Conservation (phyloP, 352 stramenopile genomes). For the Phytophthora syringae region DNA sequence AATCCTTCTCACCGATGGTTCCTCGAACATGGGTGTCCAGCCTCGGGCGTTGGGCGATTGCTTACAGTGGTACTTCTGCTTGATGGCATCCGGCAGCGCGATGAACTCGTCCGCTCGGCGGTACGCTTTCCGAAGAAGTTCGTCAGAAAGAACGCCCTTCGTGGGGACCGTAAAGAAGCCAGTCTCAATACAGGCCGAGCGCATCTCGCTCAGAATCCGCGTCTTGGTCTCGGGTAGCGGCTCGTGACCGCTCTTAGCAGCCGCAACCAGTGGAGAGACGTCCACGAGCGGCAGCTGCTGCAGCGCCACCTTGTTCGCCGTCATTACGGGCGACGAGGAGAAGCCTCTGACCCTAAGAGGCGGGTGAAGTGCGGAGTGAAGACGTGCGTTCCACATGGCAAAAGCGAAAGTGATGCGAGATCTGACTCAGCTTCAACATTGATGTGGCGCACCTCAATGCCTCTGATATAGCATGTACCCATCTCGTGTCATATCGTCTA, state of each 20-base stretch:
- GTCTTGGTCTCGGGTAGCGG: constrained; percentile 38
- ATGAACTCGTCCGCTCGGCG: constrained; percentile 72
- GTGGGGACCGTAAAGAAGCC: constrained; percentile 87
- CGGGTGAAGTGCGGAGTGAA: not conserved
- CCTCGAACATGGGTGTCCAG: constrained; percentile 86
- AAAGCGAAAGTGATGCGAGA: constrained; percentile 12
- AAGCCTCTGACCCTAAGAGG: constrained; percentile 10
- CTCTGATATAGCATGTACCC: not conserved
- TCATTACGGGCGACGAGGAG: constrained; percentile 48
- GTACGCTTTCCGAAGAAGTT: constrained; percentile 68
- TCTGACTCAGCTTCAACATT: constrained; percentile 24
- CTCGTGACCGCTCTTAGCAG: constrained; percentile 5
- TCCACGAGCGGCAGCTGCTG: constrained; percentile 72
- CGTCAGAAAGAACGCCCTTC: constrained; percentile 52
- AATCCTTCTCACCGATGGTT: constrained; percentile 63
- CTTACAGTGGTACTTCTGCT: constrained; percentile 83
- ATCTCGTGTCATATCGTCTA: constrained; percentile 3
- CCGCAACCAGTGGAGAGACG: constrained; percentile 61
- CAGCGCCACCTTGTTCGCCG: constrained; percentile 52
- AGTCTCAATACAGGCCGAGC: constrained; percentile 56
- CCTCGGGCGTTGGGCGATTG: constrained; percentile 73
- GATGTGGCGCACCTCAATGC: not conserved
- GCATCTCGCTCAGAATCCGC: constrained; percentile 64
- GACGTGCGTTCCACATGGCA: constrained; percentile 18
- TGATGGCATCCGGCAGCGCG: constrained; percentile 60